Conservation (phyloP, 805 yeast species). For the Candida ortonii region DNA sequence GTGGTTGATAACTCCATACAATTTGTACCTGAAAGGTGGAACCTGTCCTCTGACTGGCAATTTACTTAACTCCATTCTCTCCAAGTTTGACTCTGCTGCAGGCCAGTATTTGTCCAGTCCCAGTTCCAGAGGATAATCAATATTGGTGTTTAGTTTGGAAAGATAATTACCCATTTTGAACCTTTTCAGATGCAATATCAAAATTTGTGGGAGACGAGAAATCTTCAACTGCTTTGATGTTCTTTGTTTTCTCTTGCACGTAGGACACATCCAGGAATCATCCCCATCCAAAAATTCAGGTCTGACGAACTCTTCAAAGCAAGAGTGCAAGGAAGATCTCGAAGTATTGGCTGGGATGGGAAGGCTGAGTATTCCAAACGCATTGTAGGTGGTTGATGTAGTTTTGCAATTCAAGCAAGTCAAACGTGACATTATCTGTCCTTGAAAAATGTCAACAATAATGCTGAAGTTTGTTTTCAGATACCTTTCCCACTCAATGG, state of each 20-base stretch:
- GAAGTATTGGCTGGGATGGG: slow-evolving; percentile 61
- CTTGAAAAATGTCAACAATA: slow-evolving; percentile 80
- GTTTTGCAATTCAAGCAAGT: slow-evolving; percentile 67
- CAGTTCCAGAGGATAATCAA: slow-evolving; percentile 60
- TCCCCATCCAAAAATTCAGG: slow-evolving; percentile 72
- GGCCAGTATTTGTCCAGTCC: slow-evolving; percentile 75
- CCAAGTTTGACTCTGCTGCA: slow-evolving; percentile 37
- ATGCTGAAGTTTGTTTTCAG: slow-evolving; percentile 74
- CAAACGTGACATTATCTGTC: slow-evolving; percentile 80
- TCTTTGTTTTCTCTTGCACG: slow-evolving; percentile 59
- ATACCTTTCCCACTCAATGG: slow-evolving; percentile 91
- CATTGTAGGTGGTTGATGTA: slow-evolving; percentile 83
- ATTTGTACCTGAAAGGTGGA: slow-evolving; percentile 74
- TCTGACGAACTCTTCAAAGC: slow-evolving; percentile 74
- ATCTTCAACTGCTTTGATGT: slow-evolving; percentile 70
- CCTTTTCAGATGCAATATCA: slow-evolving; percentile 83
- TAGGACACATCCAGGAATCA: slow-evolving; percentile 82
- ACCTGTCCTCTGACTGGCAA: slow-evolving; percentile 68
- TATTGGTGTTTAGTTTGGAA: slow-evolving; percentile 60
- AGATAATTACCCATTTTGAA: slow-evolving; percentile 56
- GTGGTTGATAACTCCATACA: slow-evolving; percentile 83
- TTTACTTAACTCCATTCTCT: slow-evolving; percentile 42
- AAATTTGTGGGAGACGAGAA: slow-evolving; percentile 71
- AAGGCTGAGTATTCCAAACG: slow-evolving; percentile 74
- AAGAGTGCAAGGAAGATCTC: slow-evolving; percentile 47